These are phyloP conservation scores for Falciphora oryzae DNA, from an alignment of 2,329 filamentous ascomycete species.

Conservation along the genomic window DNA sequence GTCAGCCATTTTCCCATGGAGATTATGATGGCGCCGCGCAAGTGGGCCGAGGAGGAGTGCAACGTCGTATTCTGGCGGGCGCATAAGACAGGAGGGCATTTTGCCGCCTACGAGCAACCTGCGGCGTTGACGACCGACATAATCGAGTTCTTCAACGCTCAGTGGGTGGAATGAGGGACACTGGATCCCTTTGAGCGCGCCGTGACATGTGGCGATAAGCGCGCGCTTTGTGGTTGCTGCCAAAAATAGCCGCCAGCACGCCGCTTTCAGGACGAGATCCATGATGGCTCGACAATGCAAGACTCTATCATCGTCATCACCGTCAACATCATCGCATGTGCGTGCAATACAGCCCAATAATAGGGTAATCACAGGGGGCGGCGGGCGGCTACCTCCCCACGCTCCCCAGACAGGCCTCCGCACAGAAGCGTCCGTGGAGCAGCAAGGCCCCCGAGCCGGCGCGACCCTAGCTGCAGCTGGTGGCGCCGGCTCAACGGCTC, in stretches of 20 bases:
- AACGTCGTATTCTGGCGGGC: constrained; percentile 30
- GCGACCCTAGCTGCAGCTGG: not conserved
- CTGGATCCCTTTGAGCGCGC: too few relatives aligned
- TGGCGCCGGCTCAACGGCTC: not conserved
- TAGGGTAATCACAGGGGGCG: too few relatives aligned
- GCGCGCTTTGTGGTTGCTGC: too few relatives aligned
- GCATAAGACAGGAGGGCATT: constrained; percentile 42
- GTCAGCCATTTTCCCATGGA: constrained; percentile 25
- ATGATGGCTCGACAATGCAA: too few relatives aligned
- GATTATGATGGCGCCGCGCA: constrained; percentile 30
- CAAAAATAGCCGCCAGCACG: too few relatives aligned
- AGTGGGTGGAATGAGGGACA: not conserved
- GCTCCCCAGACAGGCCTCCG: not conserved
- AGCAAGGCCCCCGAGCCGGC: too few relatives aligned
- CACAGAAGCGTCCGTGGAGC: not conserved
- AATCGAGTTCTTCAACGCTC: constrained; percentile 1
- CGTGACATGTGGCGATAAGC: too few relatives aligned
- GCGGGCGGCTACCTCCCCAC: too few relatives aligned
- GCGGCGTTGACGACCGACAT: constrained; percentile 7
- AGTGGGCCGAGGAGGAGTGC: constrained; percentile 26
- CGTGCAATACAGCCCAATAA: too few relatives aligned
- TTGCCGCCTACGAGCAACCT: constrained; percentile 41
- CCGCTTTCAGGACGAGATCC: too few relatives aligned
- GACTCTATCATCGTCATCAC: too few relatives aligned
- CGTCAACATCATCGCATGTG: too few relatives aligned